A percentile compares a stretch with the other conserved stretches of the same genome.
phyloP scores from a whole-genome alignment of 2,329 filamentous ascomycete species.

The Colletotrichum brevisporum region DNA sequence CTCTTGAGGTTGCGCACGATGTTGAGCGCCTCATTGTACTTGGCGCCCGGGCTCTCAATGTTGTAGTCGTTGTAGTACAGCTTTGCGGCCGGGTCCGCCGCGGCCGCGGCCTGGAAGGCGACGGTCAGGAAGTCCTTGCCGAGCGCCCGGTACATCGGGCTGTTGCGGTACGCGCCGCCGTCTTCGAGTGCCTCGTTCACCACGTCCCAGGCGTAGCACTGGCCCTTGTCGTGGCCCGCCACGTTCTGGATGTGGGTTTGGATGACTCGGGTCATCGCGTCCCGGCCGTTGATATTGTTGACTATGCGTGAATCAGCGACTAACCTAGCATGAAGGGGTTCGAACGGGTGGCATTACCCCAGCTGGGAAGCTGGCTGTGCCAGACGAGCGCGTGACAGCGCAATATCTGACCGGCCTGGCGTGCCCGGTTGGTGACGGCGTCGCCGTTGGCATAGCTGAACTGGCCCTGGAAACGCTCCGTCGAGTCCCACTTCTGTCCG shows the following conservation, averaged over 20 bases:
- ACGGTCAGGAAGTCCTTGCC: slow-evolving; percentile 60
- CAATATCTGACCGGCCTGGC: slow-evolving; percentile 44
- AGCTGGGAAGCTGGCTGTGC: slow-evolving; percentile 59
- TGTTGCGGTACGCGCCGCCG: slow-evolving; percentile 53
- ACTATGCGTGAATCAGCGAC: slow-evolving; percentile 54
- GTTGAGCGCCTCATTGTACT: slow-evolving; percentile 54
- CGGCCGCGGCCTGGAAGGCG: slow-evolving; percentile 59
- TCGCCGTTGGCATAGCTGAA: slow-evolving; percentile 74
- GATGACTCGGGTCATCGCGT: slow-evolving; percentile 56
- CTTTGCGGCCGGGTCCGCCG: slow-evolving; percentile 57
- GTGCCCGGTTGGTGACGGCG: slow-evolving; percentile 61
- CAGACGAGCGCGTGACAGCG: slow-evolving; percentile 64
- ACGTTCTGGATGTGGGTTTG: slow-evolving; percentile 65
- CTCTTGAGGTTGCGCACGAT: slow-evolving; percentile 52
- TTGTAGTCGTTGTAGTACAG: slow-evolving; percentile 59
- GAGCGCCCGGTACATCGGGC: slow-evolving; percentile 58
- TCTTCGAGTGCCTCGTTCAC: slow-evolving; percentile 62
- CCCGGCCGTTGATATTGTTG: slow-evolving; percentile 64
- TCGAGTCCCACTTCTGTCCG: slow-evolving; percentile 72
- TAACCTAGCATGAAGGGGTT: background rate
- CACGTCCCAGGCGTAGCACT: slow-evolving; percentile 66
- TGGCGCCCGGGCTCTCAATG: slow-evolving; percentile 68
- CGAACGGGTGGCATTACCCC: slow-evolving; percentile 12
- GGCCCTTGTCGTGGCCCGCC: slow-evolving; percentile 58
- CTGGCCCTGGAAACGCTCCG: slow-evolving; percentile 66